Base-by-base conservation (phyloP, 78 protist species). In the Cavenderia fasciculata region DNA sequence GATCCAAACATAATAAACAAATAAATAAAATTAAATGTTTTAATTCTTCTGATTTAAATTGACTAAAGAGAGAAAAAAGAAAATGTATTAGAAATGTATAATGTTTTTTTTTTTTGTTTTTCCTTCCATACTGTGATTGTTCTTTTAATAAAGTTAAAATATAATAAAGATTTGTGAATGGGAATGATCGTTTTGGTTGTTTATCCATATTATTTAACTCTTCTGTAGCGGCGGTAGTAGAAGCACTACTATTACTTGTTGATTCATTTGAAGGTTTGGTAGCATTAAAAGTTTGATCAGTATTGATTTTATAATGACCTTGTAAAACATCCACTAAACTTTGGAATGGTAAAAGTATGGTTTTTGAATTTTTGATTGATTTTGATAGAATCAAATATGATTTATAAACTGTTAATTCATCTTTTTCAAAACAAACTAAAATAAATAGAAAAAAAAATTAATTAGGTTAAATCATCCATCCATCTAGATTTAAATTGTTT, bases 371-470 rank as follows among this genome's bases (percentile, higher is more conserved):
- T 69, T 69, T 34, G 21, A 27, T 19, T 8, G 21, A 74, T 43
- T 0, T 43, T 16, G 6, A 52, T 40, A 74, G 29, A 43, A 74
- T 25, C 33, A 34, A 36, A 74, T 57, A 74, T 74, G 85, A 56
- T 74, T 59, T 40, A 38, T 61, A 74, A 23, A 74, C 70, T 25
- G 65, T 57, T 41, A 74, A 41, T 25, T 74, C 85, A 74, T 74
- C 65, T 18, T 56, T 29, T 59, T 74, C 70, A 57, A 52, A 74
- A 43, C 66, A 74, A 73, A 73, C 82, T 73, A 40, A 7, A 19
- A 56, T 56, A n/a, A 19, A 19, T 56, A 25, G 10, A 19, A 56
- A 12, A 25, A 19, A 56, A 25, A 19, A 19, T 12, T 7, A 56
- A 19, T 56, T 19, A 25, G 10, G 10, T 12, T 56, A 25, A 25